Evolutionary conservation across 1,284 basidiomycete species (phyloP).

Genomic region (Papiliotrema flavescens): DNA sequence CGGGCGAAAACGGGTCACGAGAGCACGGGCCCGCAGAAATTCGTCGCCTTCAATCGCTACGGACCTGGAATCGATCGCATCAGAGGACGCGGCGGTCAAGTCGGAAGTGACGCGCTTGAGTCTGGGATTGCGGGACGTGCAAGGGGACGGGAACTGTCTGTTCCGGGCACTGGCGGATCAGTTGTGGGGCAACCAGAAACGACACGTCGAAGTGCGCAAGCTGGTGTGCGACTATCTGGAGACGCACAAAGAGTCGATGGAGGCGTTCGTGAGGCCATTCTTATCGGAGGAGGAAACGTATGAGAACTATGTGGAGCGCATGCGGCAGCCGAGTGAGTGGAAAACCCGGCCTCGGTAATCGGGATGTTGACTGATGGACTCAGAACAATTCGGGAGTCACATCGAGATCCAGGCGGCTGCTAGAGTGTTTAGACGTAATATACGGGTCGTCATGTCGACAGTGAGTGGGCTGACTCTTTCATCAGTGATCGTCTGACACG

Average conservation of each 20-base stretch:
- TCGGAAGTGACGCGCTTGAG: slow-evolving; percentile 27
- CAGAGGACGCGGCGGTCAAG: slow-evolving; percentile 23
- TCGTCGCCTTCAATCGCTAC: slow-evolving; percentile 10
- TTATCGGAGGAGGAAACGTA: slow-evolving; percentile 37
- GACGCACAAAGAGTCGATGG: slow-evolving; percentile 27
- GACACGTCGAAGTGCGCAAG: slow-evolving; percentile 37
- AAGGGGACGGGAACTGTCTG: slow-evolving; percentile 45
- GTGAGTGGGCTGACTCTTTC: slow-evolving; percentile 13
- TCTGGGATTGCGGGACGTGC: slow-evolving; percentile 35
- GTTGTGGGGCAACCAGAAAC: slow-evolving; percentile 37
- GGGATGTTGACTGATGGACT: neutral
- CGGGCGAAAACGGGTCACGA: slow-evolving; percentile 5
- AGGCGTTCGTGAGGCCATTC: slow-evolving; percentile 33
- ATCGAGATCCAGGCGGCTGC: slow-evolving; percentile 43
- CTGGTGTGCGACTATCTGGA: slow-evolving; percentile 42
- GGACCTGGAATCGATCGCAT: slow-evolving; percentile 20
- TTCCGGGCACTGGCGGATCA: slow-evolving; percentile 42
- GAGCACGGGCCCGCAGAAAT: slow-evolving; percentile 3
- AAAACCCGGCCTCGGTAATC: neutral
- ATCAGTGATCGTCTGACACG: neutral
- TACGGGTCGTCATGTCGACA: slow-evolving; percentile 39
- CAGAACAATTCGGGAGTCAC: slow-evolving; percentile 40
- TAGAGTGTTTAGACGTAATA: slow-evolving; percentile 35
- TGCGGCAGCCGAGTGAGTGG: slow-evolving; percentile 35
- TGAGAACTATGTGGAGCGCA: slow-evolving; percentile 34